These are phyloP conservation scores for Wallacemonas rigidus DNA, from an alignment of 208 protist genomes.

Conservation along the genomic window DNA sequence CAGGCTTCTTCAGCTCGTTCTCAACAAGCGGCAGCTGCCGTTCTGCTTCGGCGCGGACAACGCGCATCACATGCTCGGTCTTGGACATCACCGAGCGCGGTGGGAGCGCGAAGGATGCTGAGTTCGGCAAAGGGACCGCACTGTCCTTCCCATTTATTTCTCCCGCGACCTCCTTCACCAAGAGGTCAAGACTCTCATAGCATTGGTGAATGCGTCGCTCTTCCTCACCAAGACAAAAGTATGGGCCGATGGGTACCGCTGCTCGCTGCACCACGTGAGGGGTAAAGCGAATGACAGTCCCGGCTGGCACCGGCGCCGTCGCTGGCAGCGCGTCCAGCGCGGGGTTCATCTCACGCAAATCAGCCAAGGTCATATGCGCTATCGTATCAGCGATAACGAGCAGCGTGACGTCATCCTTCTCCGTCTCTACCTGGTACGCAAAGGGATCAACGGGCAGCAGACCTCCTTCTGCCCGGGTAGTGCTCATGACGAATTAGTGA, in stretches of 20 bases:
- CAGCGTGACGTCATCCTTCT: background rate
- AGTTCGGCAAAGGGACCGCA: background rate
- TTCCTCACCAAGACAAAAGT: slow-evolving; percentile 44
- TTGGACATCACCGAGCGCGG: slow-evolving; percentile 48
- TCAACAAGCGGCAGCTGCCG: slow-evolving; percentile 52
- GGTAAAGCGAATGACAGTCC: slow-evolving; percentile 56
- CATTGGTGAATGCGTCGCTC: slow-evolving; percentile 48
- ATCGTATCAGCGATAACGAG: slow-evolving; percentile 8
- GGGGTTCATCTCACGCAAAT: slow-evolving; percentile 61
- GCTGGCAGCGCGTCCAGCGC: slow-evolving; percentile 27
- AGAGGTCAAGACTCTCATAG: slow-evolving; percentile 35
- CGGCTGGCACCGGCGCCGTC: slow-evolving; percentile 32
- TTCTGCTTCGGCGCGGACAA: slow-evolving; percentile 47
- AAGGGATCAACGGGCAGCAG: slow-evolving; percentile 19
- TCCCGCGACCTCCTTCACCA: slow-evolving; percentile 25
- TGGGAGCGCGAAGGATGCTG: slow-evolving; percentile 30
- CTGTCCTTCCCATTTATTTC: slow-evolving; percentile 18
- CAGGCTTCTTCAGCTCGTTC: slow-evolving; percentile 28
- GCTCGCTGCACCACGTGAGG: slow-evolving; percentile 21
- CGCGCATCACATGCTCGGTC: slow-evolving; percentile 49
- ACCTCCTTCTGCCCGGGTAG: background rate
- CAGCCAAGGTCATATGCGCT: slow-evolving; percentile 28
- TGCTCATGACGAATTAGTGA: background rate
- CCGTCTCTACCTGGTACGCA: slow-evolving; percentile 1
- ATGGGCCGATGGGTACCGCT: slow-evolving; percentile 29